Evolutionary conservation across 805 yeast genomes (phyloP).

Genomic region (Teunomyces atbi): DNA sequence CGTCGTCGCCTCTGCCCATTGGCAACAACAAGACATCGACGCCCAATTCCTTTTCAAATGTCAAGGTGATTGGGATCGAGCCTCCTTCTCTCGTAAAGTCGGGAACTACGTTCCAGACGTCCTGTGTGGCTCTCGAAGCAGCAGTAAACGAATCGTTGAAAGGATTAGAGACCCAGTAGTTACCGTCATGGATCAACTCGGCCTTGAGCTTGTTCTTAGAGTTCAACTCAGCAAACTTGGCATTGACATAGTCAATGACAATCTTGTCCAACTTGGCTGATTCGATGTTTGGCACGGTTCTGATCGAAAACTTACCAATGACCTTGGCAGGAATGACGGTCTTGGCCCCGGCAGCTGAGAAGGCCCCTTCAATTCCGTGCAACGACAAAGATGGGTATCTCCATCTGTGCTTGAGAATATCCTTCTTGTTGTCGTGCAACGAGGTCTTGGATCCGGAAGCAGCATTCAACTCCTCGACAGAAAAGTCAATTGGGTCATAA

Average conservation of each 20-base stretch:
- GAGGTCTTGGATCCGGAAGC: constrained; percentile 89
- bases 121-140: constrained; percentile 89
- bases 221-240: constrained; percentile 60
- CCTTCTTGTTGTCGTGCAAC: constrained; percentile 72
- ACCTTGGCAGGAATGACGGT: constrained; percentile 97
- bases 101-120: constrained; percentile 93
- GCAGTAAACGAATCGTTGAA: constrained; percentile 90
- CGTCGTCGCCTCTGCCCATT: constrained; percentile 99
- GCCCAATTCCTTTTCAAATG: constrained; percentile 84
- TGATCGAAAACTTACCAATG: constrained; percentile 88
- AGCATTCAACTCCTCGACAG: constrained; percentile 76
- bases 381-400: constrained; percentile 93
- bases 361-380: constrained; percentile 98
- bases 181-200: constrained; percentile 90
- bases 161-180: constrained; percentile 95
- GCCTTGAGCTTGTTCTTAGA: constrained; percentile 75
- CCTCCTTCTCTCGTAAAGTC: constrained; percentile 99
- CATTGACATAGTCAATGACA: constrained; percentile 69
- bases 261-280: constrained; percentile 72
- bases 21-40: constrained; percentile 88
- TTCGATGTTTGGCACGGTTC: constrained; percentile 95
- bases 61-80: constrained; percentile 93
- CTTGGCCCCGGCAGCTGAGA: constrained; percentile 92
- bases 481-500: constrained; percentile 84
- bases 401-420: constrained; percentile 97